Evolutionary conservation across 805 yeast species (phyloP).

Genomic region (Metschnikowia hibisci): DNA sequence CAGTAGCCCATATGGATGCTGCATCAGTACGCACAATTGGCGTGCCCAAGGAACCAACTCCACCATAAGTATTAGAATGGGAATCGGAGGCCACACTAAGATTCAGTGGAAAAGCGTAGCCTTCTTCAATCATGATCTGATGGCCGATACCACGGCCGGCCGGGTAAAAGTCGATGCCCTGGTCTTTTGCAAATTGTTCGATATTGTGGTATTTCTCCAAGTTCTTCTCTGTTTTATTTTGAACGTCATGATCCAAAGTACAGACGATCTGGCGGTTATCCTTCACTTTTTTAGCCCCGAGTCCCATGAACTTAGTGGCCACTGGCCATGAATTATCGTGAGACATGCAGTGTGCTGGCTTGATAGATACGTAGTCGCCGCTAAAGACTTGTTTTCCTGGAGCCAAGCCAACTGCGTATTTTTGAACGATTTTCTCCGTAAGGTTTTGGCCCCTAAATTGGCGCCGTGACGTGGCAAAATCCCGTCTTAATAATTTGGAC

Average conservation of each 20-base stretch:
- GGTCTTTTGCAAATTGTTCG: conserved; percentile 81
- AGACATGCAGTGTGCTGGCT: conserved; percentile 97
- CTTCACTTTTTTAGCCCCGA: conserved; percentile 81
- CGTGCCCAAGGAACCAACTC: conserved; percentile 92
- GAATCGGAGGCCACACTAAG: conserved; percentile 96
- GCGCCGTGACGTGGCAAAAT: conserved; percentile 17
- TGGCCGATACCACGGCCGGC: conserved; percentile 99
- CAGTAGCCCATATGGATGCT: conserved; percentile 99
- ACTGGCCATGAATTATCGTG: conserved; percentile 99
- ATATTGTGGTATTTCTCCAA: conserved; percentile 83
- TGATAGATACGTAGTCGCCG: conserved; percentile 93
- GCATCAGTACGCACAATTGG: conserved; percentile 99
- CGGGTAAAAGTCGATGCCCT: conserved; percentile 94
- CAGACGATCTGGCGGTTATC: conserved; percentile 90
- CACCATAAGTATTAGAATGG: conserved; percentile 97
- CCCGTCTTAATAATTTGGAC: conserved; percentile 8
- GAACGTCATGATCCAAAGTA: conserved; percentile 97
- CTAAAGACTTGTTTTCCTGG: conserved; percentile 70
- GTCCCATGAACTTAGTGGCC: conserved; percentile 90
- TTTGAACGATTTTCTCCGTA: conserved; percentile 94
- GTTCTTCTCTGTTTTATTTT: conserved; percentile 85
- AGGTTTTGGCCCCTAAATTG: conserved; percentile 63
- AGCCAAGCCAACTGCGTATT: conserved; percentile 82
- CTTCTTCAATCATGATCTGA: conserved; percentile 98
- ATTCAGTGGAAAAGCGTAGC: conserved; percentile 93